These are phyloP conservation scores for Arctostaphylos glauca DNA, from an alignment of 148 eudicot genomes.

Conservation along the genomic window DNA sequence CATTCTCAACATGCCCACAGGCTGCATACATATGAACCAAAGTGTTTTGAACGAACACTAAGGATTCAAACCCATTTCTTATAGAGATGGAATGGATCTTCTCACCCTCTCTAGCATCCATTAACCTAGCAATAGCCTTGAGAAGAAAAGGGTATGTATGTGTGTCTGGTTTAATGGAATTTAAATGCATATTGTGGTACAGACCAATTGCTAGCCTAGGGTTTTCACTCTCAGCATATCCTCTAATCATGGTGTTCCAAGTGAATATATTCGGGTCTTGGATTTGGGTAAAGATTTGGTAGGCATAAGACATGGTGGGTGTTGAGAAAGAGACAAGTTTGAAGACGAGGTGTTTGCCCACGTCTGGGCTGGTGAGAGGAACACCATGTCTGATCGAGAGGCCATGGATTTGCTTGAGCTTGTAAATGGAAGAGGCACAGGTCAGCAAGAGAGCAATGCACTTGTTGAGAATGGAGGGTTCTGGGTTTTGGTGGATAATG, in stretches of 20 bases:
- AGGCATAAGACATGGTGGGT: slow-evolving; percentile 50
- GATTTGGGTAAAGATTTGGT: slow-evolving; percentile 47
- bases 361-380: slow-evolving; percentile 48
- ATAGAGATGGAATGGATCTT: slow-evolving; percentile 49
- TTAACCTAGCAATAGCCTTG: slow-evolving; percentile 55
- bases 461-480: slow-evolving; percentile 47
- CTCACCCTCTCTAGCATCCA: slow-evolving; percentile 55
- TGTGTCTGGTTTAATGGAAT: slow-evolving; percentile 45
- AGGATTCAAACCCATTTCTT: slow-evolving; percentile 51
- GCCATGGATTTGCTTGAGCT: slow-evolving; percentile 76
- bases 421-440: slow-evolving; percentile 51
- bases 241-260: slow-evolving; percentile 80
- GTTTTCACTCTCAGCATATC: slow-evolving; percentile 63
- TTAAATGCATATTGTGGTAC: slow-evolving; percentile 35
- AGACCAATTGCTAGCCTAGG: slow-evolving; percentile 48
- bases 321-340: slow-evolving; percentile 49
- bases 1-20: slow-evolving; percentile 56
- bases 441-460: slow-evolving; percentile 69
- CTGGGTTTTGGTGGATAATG: slow-evolving; percentile 23
- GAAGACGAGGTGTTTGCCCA: slow-evolving; percentile 69
- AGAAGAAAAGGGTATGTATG: slow-evolving; percentile 75
- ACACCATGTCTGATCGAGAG: slow-evolving; percentile 64
- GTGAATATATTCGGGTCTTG: slow-evolving; percentile 61
- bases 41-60: slow-evolving; percentile 59
- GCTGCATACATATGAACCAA: slow-evolving; percentile 66